Evolutionary conservation across 1,284 basidiomycete species (phyloP), one percentile per base, ranked within the genome.

Genomic region (Peniophora sp.): DNA sequence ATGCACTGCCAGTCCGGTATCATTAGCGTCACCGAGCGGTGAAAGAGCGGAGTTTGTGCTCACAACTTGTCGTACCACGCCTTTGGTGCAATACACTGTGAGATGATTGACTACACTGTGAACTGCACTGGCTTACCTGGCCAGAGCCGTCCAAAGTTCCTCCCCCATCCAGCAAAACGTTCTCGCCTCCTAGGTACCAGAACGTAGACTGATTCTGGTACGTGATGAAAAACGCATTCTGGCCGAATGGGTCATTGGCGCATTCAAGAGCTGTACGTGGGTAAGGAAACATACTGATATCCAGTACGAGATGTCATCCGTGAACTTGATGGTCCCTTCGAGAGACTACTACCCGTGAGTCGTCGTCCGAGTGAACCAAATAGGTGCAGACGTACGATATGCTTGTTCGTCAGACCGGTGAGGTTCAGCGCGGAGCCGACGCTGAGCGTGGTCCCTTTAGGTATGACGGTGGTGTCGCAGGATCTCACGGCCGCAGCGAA

Each of bases 121-220:
- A 8, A 8, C 14, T 19, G 44, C 14, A 5, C 36, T 20, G n/a
- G 35, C 62, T 38, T 53, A 74, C 74, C 63, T 81, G 78, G 11
- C 79, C 79, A 25, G 71, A 69, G n/a, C 80, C 80, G 59, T 83
- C 79, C 11, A 83, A 64, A 1, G 75, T 79, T 22, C 79, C 80
- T 50, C 79, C 79, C 3, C 80, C 81, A 53, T 77, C 73, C 24
- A 85, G 59, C 6, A 69, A 57, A 45, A 85, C 69, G 52, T 83
- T 79, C 36, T 70, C 65, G 2, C 84, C 83, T 35, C 78, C 78
- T 5, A 85, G 66, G 17, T 83, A 65, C 81, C 81, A 84, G 59
- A 79, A 81, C 1, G 81, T 78, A 11, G 77, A 69, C 55, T 78
- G 76, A 3, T 72, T 74, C 60, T 84, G 79, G 66, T 78, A 80